Evolutionary conservation across 495 filamentous ascomycete genomes (phyloP), one percentile per base, ranked within the genome.

Genomic region (Penicillium lividum): DNA sequence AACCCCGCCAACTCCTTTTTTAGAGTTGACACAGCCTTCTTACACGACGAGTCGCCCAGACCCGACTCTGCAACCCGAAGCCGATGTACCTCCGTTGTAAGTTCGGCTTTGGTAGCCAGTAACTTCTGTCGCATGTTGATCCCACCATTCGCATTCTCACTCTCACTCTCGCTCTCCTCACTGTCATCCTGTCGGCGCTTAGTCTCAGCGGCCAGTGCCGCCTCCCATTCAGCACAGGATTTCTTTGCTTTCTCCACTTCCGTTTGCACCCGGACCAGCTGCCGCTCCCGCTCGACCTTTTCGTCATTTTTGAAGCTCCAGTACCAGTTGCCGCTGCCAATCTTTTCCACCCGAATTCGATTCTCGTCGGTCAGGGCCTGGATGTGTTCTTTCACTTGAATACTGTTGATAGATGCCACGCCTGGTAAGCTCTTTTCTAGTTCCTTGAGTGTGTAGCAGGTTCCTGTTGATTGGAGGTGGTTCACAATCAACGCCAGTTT

Each of bases 301-400:
- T 84, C 85, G 38, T 90, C 88, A 51, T 77, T 83, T 31, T 70
- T 69, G 66, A 92, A 92, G 58, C 77, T 80, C 89, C 89, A 92
- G 74, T 90, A 92, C 89, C 89, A 92, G 66, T 92, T 91, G 15
- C 85, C 87, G 54, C 80, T 88, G 55, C 89, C 89, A 64, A 92
- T 91, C 74, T 91, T 91, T 76, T 92, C 89, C 15, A 90, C 84
- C 10, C 79, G 82, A 55, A 92, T 80, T 57, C 82, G 81, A 56
- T 77, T 76, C 46, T 92, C 89, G 59, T 91, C 86, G 0, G 70
- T 67, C 4, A 90, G 74, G 5, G 78, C 76, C 68, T 88, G 84
- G 31, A 90, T 75, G 68, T 83, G 87, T 58, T 89, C 87, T 69
- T 87, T 88, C 50, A 89, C 86, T 64, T 87, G 84, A 73, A 89